Evolutionary conservation across 2,329 filamentous ascomycete genomes (phyloP).

Genomic region (Nemania bipapillata): DNA sequence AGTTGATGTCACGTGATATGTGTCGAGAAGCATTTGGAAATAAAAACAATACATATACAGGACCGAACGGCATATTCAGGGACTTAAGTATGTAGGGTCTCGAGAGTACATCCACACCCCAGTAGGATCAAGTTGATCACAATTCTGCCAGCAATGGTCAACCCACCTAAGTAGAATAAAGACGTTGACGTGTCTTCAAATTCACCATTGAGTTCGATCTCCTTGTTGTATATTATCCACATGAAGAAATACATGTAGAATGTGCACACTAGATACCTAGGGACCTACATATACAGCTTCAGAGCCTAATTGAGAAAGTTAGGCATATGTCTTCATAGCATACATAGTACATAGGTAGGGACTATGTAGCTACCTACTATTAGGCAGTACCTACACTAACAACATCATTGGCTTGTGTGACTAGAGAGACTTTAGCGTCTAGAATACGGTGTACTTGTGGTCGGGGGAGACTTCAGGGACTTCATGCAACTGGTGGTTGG

Average conservation of each 20-base stretch:
- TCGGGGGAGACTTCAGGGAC: slow-evolving; percentile 22
- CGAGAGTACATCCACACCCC: background rate
- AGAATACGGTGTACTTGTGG: background rate
- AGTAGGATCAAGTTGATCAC: slow-evolving; percentile 18
- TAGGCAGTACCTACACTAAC: too few relatives aligned
- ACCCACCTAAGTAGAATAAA: background rate
- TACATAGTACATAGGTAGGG: too few relatives aligned
- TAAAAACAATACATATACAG: too few relatives aligned
- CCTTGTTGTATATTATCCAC: background rate
- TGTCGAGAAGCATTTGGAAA: background rate
- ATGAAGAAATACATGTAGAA: too few relatives aligned
- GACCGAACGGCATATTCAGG: background rate
- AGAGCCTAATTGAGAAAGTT: too few relatives aligned
- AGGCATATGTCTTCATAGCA: too few relatives aligned
- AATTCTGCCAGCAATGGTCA: slow-evolving; percentile 5
- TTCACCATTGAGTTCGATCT: background rate
- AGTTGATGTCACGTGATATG: too few relatives aligned
- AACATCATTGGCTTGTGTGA: too few relatives aligned
- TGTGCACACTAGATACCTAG: too few relatives aligned
- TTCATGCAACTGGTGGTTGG: slow-evolving; percentile 7
- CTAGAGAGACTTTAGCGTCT: background rate
- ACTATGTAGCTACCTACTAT: too few relatives aligned
- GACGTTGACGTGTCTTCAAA: background rate
- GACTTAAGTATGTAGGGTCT: background rate
- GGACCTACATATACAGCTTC: too few relatives aligned